phyloP scores from a whole-genome alignment of 768 basidiomycete genomes.

The Sporobolomyces roseus region DNA sequence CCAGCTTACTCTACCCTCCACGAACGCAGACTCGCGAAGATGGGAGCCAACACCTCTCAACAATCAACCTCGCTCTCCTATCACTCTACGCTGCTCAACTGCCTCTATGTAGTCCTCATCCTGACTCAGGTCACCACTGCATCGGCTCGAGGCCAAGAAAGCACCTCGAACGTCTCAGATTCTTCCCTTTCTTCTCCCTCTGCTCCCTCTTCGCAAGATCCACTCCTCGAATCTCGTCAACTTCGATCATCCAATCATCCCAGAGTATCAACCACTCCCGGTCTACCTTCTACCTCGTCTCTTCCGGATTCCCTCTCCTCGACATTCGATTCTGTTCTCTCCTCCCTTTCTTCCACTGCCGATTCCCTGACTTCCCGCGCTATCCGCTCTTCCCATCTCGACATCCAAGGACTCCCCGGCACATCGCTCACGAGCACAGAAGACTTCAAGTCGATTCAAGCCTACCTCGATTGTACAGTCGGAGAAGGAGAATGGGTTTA shows the following conservation, averaged over 20 bases:
- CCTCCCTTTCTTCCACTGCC: slow-evolving; percentile 3
- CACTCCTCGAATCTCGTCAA: neutral
- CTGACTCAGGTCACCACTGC: too few relatives aligned
- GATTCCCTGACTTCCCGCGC: neutral
- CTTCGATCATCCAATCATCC: neutral
- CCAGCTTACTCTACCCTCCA: too few relatives aligned
- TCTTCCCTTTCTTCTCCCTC: neutral
- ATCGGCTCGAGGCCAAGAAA: too few relatives aligned
- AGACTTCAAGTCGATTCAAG: slow-evolving; percentile 37
- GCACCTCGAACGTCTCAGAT: too few relatives aligned
- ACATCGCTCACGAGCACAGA: slow-evolving; percentile 25
- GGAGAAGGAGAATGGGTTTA: slow-evolving; percentile 38
- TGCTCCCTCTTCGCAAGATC: neutral
- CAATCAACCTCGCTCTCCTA: too few relatives aligned
- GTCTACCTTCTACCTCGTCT: slow-evolving; percentile 10
- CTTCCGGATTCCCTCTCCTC: neutral
- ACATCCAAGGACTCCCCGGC: slow-evolving; percentile 37
- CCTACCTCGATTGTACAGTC: slow-evolving; percentile 41
- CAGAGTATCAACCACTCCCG: neutral
- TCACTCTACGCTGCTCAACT: too few relatives aligned
- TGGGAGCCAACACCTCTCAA: too few relatives aligned
- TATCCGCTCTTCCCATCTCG: neutral
- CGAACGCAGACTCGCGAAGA: too few relatives aligned
- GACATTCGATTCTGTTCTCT: slow-evolving; percentile 3
- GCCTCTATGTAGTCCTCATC: too few relatives aligned